phyloP scores from a whole-genome alignment of 371 early-diverging fungal species.

The Lichtheimia ornata region DNA sequence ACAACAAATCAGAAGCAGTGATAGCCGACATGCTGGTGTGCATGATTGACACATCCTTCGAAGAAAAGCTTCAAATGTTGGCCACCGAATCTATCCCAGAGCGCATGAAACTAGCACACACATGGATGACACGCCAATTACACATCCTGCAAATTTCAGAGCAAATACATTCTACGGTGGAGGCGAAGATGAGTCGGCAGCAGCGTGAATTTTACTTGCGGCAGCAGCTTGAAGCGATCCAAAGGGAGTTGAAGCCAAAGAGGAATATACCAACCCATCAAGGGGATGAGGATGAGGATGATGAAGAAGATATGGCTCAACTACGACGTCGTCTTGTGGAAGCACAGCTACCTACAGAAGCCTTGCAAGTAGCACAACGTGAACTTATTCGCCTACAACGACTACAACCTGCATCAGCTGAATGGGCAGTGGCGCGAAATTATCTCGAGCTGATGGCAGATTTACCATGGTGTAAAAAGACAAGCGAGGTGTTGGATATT shows the following conservation, averaged over 20 bases:
- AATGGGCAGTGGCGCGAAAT: conserved; percentile 78
- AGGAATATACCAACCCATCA: conserved; percentile 39
- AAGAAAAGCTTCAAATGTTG: conserved; percentile 73
- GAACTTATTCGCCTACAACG: conserved; percentile 68
- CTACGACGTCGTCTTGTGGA: conserved; percentile 54
- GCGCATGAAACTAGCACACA: conserved; percentile 60
- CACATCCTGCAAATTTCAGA: conserved; percentile 78
- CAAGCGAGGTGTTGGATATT: conserved; percentile 71
- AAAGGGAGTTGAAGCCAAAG: conserved; percentile 61
- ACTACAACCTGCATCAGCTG: conserved; percentile 75
- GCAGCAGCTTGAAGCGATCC: conserved; percentile 74
- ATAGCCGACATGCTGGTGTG: conserved; percentile 75
- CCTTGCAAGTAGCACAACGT: conserved; percentile 62
- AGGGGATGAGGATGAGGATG: conserved; percentile 23
- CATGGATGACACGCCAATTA: conserved; percentile 77
- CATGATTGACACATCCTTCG: conserved; percentile 71
- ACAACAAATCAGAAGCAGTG: conserved; percentile 57
- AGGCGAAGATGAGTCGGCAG: conserved; percentile 72
- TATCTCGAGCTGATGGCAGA: conserved; percentile 79
- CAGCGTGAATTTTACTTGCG: conserved; percentile 81
- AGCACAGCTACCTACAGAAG: conserved; percentile 71
- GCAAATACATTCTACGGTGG: conserved; percentile 72
- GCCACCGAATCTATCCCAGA: conserved; percentile 58
- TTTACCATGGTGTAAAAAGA: conserved; percentile 74
- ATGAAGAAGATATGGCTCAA: conserved; percentile 67